Evolutionary conservation across 257 asterid species (phyloP).

Genomic region (Solanum paucissectum): DNA sequence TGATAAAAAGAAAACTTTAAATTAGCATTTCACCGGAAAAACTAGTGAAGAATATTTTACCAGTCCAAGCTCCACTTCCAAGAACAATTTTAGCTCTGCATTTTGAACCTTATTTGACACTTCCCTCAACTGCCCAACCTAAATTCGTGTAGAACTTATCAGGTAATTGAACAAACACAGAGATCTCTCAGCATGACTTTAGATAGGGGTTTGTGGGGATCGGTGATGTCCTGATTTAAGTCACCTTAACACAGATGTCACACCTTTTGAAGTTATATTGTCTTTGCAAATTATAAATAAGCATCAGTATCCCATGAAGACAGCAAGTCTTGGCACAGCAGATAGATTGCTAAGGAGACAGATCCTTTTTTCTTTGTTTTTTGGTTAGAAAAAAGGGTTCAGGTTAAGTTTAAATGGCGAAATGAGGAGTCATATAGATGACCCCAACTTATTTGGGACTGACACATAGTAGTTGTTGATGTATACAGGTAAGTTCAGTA

Average conservation of each 20-base stretch:
- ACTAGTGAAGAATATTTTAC: conserved; percentile 22
- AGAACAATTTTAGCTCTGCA: conserved; percentile 78
- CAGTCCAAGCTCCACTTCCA: conserved; percentile 72
- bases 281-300: background rate
- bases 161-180: background rate
- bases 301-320: background rate
- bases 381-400: background rate
- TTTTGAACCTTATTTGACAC: conserved; percentile 60
- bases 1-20: background rate
- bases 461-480: background rate
- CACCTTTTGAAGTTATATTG: background rate
- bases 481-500: background rate
- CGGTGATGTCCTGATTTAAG: background rate
- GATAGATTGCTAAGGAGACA: background rate
- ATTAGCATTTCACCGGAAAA: background rate
- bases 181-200: background rate
- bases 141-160: conserved; percentile 5
- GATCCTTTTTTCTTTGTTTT: background rate
- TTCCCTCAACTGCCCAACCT: conserved; percentile 95
- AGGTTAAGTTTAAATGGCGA: background rate
- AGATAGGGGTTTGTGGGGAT: background rate
- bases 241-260: background rate
- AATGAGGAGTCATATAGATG: background rate
- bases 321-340: background rate
- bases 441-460: background rate